A percentile compares a stretch with the other conserved stretches of the same genome.
phyloP scores from a whole-genome alignment of 768 basidiomycete genomes.

The Termitomyces sp. region DNA sequence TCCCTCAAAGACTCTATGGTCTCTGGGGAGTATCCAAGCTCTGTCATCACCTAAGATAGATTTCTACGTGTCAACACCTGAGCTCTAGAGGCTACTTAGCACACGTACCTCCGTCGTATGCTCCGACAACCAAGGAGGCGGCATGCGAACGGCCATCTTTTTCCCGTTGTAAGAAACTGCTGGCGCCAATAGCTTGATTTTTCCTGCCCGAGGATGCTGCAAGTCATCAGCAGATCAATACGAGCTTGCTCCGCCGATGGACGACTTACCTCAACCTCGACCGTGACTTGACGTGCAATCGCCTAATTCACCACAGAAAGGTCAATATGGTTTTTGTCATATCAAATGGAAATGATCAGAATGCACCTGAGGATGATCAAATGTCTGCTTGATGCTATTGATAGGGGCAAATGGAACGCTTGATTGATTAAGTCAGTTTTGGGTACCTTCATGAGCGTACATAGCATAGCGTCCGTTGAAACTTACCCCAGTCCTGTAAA shows the following conservation, averaged over 20 bases:
- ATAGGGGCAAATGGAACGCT: slow-evolving; percentile 90
- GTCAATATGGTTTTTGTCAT: not conserved
- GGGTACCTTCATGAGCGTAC: too few species aligned
- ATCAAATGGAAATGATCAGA: not conserved
- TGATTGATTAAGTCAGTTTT: too few species aligned
- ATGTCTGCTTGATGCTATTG: slow-evolving; percentile 88
- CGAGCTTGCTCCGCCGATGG: slow-evolving; percentile 28
- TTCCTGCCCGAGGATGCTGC: slow-evolving; percentile 74
- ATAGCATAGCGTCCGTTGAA: not conserved
- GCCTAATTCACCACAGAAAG: slow-evolving; percentile 42
- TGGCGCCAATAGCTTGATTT: slow-evolving; percentile 76
- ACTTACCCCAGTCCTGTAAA: slow-evolving; percentile 78
- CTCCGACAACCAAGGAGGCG: slow-evolving; percentile 88
- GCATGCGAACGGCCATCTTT: slow-evolving; percentile 68
- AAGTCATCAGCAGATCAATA: slow-evolving; percentile 17
- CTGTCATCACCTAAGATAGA: slow-evolving; percentile 25
- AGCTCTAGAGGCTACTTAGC: not conserved
- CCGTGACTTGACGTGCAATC: slow-evolving; percentile 67
- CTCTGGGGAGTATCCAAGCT: slow-evolving; percentile 29
- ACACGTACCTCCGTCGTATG: slow-evolving; percentile 70
- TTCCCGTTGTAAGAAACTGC: slow-evolving; percentile 80
- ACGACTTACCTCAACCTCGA: slow-evolving; percentile 72
- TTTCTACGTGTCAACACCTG: not conserved
- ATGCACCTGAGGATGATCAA: slow-evolving; percentile 73
- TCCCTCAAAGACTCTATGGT: slow-evolving; percentile 18